Conservation (phyloP, 2,329 filamentous ascomycete genomes). For the Gaeumannomyces sp. region DNA sequence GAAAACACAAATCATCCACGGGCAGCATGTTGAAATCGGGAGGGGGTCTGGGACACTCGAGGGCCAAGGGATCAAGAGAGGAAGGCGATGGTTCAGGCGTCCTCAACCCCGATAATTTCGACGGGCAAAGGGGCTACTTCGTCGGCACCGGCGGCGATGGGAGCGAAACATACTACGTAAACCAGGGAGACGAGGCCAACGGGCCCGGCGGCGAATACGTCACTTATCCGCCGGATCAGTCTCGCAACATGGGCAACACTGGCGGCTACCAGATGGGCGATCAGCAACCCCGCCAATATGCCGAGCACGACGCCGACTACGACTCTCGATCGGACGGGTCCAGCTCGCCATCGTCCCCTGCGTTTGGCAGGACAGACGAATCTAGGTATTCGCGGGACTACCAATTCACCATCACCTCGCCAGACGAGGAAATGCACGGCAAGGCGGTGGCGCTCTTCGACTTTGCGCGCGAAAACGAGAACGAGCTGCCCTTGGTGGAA, state of each 20-base stretch:
- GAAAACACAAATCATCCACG: slow-evolving; percentile 72
- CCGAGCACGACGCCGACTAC: slow-evolving; percentile 43
- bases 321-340: slow-evolving; percentile 52
- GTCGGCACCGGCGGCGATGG: slow-evolving; percentile 62
- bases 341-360: slow-evolving; percentile 53
- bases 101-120: slow-evolving; percentile 43
- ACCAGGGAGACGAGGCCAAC: slow-evolving; percentile 62
- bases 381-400: slow-evolving; percentile 86
- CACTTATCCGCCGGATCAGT: slow-evolving; percentile 65
- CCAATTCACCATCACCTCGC: slow-evolving; percentile 89
- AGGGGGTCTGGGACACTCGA: slow-evolving; percentile 34
- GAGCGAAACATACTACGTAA: slow-evolving; percentile 68
- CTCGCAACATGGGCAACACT: slow-evolving; percentile 47
- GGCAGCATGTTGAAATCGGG: slow-evolving; percentile 26
- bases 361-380: slow-evolving; percentile 56
- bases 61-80: slow-evolving; percentile 39
- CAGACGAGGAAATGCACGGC: slow-evolving; percentile 96
- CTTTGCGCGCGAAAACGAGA: slow-evolving; percentile 92
- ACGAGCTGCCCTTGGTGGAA: slow-evolving; percentile 86
- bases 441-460: slow-evolving; percentile 94
- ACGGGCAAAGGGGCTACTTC: slow-evolving; percentile 60
- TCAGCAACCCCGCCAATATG: slow-evolving; percentile 39
- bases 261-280: slow-evolving; percentile 35
- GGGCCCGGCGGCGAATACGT: slow-evolving; percentile 75
- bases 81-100: slow-evolving; percentile 31